Evolutionary conservation across 2,329 filamentous ascomycete species (phyloP).

Genomic region (Paecilomyces sp.): DNA sequence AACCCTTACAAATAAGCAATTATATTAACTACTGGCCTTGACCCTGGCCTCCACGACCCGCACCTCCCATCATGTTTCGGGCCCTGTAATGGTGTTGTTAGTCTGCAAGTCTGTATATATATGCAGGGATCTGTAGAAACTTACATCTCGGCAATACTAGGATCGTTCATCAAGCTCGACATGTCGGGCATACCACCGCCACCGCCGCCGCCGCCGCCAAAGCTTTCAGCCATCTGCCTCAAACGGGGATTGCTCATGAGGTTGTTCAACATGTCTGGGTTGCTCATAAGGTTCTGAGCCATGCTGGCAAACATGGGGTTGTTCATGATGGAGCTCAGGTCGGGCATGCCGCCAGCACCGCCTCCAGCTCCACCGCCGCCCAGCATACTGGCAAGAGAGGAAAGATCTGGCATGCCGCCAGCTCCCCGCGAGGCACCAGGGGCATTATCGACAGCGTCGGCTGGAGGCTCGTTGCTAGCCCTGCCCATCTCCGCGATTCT

Average conservation of each 20-base stretch:
- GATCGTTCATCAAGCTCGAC: constrained; percentile 80
- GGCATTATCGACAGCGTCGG: constrained; percentile 46
- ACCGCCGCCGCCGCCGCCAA: constrained; percentile 38
- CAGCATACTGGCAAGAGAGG: constrained; percentile 64
- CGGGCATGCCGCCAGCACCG: constrained; percentile 65
- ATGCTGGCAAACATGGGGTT: constrained; percentile 98
- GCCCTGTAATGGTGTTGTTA: constrained; percentile 41
- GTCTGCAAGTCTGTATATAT: constrained; percentile 2
- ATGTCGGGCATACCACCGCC: constrained; percentile 89
- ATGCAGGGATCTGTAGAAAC: constrained; percentile 29
- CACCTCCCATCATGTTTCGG: constrained; percentile 60
- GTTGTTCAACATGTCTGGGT: constrained; percentile 85
- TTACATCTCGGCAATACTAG: constrained; percentile 87
- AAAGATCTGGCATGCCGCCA: constrained; percentile 65
- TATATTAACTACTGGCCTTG: constrained; percentile 15
- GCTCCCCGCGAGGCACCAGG: constrained; percentile 40
- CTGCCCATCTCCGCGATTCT: constrained; percentile 72
- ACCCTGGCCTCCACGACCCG: constrained; percentile 30
- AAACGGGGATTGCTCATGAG: constrained; percentile 91
- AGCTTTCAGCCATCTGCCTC: constrained; percentile 77
- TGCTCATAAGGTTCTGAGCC: constrained; percentile 96
- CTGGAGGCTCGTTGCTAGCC: constrained; percentile 43
- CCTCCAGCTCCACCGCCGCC: constrained; percentile 54
- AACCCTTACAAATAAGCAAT: not conserved
- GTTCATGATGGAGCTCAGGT: constrained; percentile 80